These are phyloP conservation scores for Hericium rajendrae DNA, from an alignment of 768 basidiomycete species.

Conservation along the genomic window DNA sequence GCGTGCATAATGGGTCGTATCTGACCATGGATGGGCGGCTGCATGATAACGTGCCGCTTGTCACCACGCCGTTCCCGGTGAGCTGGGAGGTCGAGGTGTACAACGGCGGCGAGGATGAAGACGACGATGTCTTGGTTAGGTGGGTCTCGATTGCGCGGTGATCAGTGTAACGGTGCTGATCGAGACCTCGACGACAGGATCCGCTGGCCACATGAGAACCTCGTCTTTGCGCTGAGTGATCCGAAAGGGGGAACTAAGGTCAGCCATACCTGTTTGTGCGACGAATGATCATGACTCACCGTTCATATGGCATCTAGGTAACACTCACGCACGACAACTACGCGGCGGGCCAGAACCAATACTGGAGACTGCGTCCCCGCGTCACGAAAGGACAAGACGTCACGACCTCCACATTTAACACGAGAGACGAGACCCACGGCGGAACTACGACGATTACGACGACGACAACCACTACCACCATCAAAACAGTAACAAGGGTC, in stretches of 20 bases:
- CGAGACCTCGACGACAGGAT: constrained; percentile 1
- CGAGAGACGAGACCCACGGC: not conserved
- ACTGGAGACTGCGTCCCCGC: constrained; percentile 10
- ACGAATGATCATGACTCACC: not conserved
- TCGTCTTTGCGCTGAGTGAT: constrained; percentile 7
- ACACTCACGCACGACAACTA: not conserved
- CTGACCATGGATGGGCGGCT: not conserved
- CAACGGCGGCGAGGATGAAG: constrained; percentile 6
- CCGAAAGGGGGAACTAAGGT: constrained; percentile 11
- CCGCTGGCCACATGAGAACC: constrained; percentile 11
- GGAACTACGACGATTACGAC: constrained; percentile 11
- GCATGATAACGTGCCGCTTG: not conserved
- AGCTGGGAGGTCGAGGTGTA: constrained; percentile 15
- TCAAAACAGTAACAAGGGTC: constrained; percentile 11
- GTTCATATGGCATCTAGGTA: not conserved
- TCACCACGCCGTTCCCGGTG: constrained; percentile 10
- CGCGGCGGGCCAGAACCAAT: not conserved
- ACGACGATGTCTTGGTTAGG: constrained; percentile 9
- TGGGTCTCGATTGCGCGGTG: not conserved
- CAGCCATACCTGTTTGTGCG: not conserved
- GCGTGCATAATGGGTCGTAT: not conserved
- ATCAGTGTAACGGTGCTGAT: not conserved
- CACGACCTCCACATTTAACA: constrained; percentile 6
- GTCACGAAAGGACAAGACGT: constrained; percentile 8
- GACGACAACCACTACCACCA: constrained; percentile 13